Base-by-base conservation (phyloP, 805 yeast species). In the Schwanniomyces sp. region DNA sequence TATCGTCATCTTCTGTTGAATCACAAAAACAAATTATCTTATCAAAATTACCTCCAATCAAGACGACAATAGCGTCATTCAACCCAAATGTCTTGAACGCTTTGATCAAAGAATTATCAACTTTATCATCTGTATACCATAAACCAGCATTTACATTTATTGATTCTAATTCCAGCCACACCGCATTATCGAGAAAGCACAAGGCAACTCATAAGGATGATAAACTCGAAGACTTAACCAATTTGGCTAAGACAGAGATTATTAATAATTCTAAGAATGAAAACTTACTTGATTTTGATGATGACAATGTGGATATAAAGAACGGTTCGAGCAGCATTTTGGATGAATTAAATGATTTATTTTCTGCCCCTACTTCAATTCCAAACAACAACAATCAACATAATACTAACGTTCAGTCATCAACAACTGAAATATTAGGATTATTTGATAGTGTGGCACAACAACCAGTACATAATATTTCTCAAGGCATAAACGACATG, bases 51-150 rank as follows among this genome's bases (percentile, higher is more conserved):
- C 96, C 96, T 10, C 80, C 82, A 8, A 81, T 94, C 49, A 79
- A 81, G 39, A 78, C 89, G 2, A 85, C 91, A 1, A 81, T 91
- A 27, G 85, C 90, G 37, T 67, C 76, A 16, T 85, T 91, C 58
- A 83, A 89, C 36, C 85, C 88, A 0, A 75, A 73, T 18, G 74
- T 90, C 4, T 75, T 91, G 48, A 81, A 84, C 37, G 85, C 82
- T 52, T 75, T 94, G 43, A 61, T 92, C 27, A 62, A 71, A n/a
- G 96, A 92, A 61, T 69, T 92, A 47, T 84, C 95, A 2, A 86
- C 94, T 7, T 76, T 94, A 51, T 85, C 96, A 34, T 89, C 97
- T 0, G 94, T 94, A 2, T 89, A 89, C 61, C 95, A 87, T 66
- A 86, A 86, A 61, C 96, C 97, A 10, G 82, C 88, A 5, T 72